phyloP scores from a whole-genome alignment of 2,329 filamentous ascomycete species.

The Zelopaecilomyces penicillatus region DNA sequence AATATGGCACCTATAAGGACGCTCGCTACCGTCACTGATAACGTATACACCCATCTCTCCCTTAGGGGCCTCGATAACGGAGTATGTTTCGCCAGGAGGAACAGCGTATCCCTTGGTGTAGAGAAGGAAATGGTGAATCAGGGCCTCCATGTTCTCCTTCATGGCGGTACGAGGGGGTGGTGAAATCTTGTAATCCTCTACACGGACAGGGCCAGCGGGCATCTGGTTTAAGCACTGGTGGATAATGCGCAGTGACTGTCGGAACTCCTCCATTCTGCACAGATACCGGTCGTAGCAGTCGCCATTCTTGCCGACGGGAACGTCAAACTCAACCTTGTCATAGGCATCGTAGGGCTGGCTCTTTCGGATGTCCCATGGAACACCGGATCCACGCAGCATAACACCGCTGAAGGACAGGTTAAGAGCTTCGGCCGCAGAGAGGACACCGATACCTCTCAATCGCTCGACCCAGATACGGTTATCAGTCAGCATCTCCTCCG shows the following conservation, averaged over 20 bases:
- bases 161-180: conserved; percentile 94
- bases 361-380: conserved; percentile 96
- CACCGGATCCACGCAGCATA: conserved; percentile 93
- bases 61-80: conserved; percentile 97
- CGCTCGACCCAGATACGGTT: conserved; percentile 99
- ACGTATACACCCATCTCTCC: conserved; percentile 98
- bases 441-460: conserved; percentile 84
- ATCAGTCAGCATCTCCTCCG: conserved; percentile 95
- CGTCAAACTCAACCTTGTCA: conserved; percentile 95
- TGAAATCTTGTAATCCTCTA: conserved; percentile 98
- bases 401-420: conserved; percentile 96
- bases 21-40: conserved; percentile 91
- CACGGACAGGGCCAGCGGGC: conserved; percentile 85
- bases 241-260: conserved; percentile 95
- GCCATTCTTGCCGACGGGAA: conserved; percentile 91
- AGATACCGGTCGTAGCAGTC: conserved; percentile 99
- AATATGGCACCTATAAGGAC: conserved; percentile 96
- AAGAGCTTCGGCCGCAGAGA: conserved; percentile 85
- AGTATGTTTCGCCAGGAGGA: conserved; percentile 95
- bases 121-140: conserved; percentile 98
- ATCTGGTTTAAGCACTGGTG: conserved; percentile 99
- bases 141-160: conserved; percentile 99
- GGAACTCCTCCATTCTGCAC: conserved; percentile 99
- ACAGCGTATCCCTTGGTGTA: conserved; percentile 98
- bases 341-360: conserved; percentile 96